Evolutionary conservation across 2,329 filamentous ascomycete species (phyloP).

Genomic region (Aureobasidium namibiae): DNA sequence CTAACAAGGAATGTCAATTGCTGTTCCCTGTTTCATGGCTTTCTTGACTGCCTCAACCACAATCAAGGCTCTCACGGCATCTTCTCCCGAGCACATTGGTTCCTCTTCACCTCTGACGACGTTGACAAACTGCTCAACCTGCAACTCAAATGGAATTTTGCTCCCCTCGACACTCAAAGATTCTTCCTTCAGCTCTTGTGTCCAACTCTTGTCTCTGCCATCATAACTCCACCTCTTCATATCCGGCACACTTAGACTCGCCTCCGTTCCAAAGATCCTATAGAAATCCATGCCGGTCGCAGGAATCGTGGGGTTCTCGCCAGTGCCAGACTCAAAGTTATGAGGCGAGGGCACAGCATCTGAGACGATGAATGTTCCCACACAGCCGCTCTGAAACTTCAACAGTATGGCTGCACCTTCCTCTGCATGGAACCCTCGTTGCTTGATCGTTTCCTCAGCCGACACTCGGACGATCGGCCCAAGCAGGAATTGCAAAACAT

Average conservation of each 20-base stretch:
- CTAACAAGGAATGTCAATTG: no score
- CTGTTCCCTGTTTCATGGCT: no score
- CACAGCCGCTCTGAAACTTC: conserved; percentile 45
- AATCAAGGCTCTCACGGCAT: conserved; percentile 43
- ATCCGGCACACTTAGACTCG: conserved; percentile 46
- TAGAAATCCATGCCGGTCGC: conserved; percentile 39
- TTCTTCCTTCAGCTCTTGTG: conserved; percentile 28
- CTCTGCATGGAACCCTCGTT: conserved; percentile 43
- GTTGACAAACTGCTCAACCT: conserved; percentile 44
- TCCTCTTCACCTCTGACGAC: conserved; percentile 37
- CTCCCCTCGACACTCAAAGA: conserved; percentile 23
- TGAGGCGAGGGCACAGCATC: conserved; percentile 46
- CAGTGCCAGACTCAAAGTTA: conserved; percentile 50
- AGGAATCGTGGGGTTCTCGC: conserved; percentile 49
- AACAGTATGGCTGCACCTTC: conserved; percentile 50
- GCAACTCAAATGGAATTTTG: conserved; percentile 44
- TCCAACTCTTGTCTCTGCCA: conserved; percentile 42
- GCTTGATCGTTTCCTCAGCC: conserved; percentile 39
- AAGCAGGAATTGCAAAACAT: conserved; percentile 49
- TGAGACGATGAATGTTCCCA: conserved; percentile 49
- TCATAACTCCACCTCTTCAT: conserved; percentile 29
- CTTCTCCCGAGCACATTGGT: conserved; percentile 41
- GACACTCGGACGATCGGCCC: conserved; percentile 45
- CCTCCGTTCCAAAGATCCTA: conserved; percentile 47
- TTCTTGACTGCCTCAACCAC: conserved; percentile 43